These are phyloP conservation scores for Limtongia smithiae DNA, from an alignment of 805 yeast species.

Conservation along the genomic window DNA sequence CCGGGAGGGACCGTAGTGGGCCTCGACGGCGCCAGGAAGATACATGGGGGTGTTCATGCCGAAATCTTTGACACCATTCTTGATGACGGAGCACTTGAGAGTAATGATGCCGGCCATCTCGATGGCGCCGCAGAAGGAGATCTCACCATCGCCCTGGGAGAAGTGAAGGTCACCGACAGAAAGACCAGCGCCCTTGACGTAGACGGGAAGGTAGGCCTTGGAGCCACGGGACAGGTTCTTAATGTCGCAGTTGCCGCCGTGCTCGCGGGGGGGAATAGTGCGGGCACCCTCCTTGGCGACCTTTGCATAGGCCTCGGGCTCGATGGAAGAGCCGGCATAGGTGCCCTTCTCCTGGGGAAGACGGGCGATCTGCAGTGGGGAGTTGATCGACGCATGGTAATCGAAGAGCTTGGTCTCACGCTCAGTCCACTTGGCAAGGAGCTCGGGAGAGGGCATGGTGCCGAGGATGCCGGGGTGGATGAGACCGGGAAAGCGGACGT, in stretches of 20 bases:
- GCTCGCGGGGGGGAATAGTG: conserved; percentile 50
- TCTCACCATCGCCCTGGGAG: conserved; percentile 54
- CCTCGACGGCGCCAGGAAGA: conserved; percentile 49
- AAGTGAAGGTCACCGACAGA: conserved; percentile 51
- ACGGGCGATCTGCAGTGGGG: conserved; percentile 42
- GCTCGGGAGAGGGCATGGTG: conserved; percentile 47
- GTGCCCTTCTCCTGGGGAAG: conserved; percentile 42
- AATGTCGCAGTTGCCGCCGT: conserved; percentile 55
- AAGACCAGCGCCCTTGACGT: conserved; percentile 48
- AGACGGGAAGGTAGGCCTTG: conserved; percentile 47
- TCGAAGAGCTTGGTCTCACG: conserved; percentile 43
- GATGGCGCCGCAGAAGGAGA: conserved; percentile 53
- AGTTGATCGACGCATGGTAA: conserved; percentile 24
- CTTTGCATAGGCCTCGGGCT: conserved; percentile 34
- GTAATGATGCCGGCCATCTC: conserved; percentile 52
- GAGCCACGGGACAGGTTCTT: conserved; percentile 51
- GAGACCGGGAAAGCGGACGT: conserved; percentile 48
- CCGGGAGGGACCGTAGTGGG: conserved; percentile 48
- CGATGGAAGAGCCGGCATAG: conserved; percentile 43
- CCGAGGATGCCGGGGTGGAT: conserved; percentile 52
- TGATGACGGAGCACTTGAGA: conserved; percentile 42
- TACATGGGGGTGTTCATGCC: conserved; percentile 47
- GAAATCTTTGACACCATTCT: conserved; percentile 43
- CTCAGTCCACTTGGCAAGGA: conserved; percentile 45
- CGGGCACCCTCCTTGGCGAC: conserved; percentile 48